Conservation (phyloP, 2,329 filamentous ascomycete species). For the Cryphonectria carpinicola region DNA sequence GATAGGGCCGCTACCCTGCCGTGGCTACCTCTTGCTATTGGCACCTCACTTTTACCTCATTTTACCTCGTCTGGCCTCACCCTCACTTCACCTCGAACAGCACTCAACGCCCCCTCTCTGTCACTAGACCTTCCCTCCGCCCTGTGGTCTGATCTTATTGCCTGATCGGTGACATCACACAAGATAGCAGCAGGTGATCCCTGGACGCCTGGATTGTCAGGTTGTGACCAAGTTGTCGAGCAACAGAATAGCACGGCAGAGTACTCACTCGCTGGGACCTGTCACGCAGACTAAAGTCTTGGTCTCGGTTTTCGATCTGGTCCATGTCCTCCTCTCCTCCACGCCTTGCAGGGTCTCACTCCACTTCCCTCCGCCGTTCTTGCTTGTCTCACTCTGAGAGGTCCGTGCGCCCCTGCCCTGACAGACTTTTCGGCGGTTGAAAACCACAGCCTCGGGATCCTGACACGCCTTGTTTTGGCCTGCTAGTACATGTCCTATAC, state of each 20-base stretch:
- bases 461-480: not conserved
- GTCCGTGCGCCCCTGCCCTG: slow-evolving; percentile 4
- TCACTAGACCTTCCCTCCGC: not conserved
- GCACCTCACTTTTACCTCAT: not conserved
- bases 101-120: not conserved
- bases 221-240: not conserved
- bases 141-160: not conserved
- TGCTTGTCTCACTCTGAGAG: not conserved
- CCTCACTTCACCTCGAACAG: not conserved
- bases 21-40: not conserved
- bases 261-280: not conserved
- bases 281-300: not conserved
- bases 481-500: not conserved
- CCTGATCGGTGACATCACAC: not conserved
- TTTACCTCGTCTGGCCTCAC: not conserved
- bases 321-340: not conserved
- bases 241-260: not conserved
- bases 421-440: slow-evolving; percentile 5
- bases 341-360: not conserved
- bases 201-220: not conserved
- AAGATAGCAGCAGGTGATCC: not conserved
- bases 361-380: not conserved
- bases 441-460: slow-evolving; percentile 2
- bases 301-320: not conserved
- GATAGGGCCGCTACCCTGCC: not conserved